Percentiles rank a stretch among this genome's conserved stretches.
phyloP scores from a whole-genome alignment of 768 basidiomycete species.

The Hortiboletus flavorubellus region DNA sequence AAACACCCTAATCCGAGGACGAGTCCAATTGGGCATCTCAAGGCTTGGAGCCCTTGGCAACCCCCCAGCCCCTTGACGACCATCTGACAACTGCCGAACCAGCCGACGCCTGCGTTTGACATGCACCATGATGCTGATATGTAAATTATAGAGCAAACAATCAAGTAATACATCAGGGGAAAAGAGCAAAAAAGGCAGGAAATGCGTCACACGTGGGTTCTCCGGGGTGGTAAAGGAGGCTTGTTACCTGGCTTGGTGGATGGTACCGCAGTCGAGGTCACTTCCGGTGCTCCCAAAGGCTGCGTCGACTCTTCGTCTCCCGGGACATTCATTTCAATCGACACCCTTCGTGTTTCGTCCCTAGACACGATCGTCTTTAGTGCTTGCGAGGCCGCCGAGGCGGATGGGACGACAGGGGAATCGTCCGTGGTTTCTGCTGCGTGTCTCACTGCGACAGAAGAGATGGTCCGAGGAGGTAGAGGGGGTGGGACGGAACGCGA shows the following conservation, averaged over 20 bases:
- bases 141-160: not conserved
- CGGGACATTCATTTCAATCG: slow-evolving; percentile 20
- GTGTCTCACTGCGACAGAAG: slow-evolving; percentile 31
- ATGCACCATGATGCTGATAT: not conserved
- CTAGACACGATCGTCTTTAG: slow-evolving; percentile 55
- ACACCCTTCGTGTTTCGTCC: slow-evolving; percentile 36
- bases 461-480: slow-evolving; percentile 40
- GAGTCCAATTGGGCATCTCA: too few relatives aligned
- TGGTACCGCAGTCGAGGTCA: slow-evolving; percentile 2
- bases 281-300: slow-evolving; percentile 3
- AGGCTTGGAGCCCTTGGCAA: too few relatives aligned
- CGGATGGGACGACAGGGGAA: slow-evolving; percentile 12
- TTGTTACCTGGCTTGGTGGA: slow-evolving; percentile 11
- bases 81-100: too few relatives aligned
- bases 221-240: slow-evolving; percentile 37
- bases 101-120: too few relatives aligned
- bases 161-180: slow-evolving; percentile 5
- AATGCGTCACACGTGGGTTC: slow-evolving; percentile 11
- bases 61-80: too few relatives aligned
- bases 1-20: too few relatives aligned
- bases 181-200: not conserved
- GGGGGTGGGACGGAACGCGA: slow-evolving; percentile 36
- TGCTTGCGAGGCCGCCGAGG: slow-evolving; percentile 48
- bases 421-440: slow-evolving; percentile 27
- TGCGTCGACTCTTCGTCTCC: slow-evolving; percentile 1